Conservation (phyloP, 75 land plant genomes). For the Ceratopteris richardii region DNA sequence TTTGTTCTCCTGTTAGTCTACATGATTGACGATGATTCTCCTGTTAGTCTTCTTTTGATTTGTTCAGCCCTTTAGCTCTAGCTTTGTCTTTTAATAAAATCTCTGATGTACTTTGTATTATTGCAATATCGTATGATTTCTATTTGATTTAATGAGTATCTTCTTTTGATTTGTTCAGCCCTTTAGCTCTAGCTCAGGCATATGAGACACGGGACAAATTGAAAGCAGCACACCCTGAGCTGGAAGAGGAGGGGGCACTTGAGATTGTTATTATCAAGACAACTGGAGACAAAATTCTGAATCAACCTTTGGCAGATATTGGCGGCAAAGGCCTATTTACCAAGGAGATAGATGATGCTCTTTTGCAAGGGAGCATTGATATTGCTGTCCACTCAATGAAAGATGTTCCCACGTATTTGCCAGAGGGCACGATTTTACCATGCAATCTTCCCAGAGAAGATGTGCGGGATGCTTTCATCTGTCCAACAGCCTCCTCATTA, state of each 20-base stretch:
- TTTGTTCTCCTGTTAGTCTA: too few relatives aligned
- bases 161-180: slow-evolving; percentile 85
- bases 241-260: slow-evolving; percentile 87
- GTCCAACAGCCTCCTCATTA: slow-evolving; percentile 49
- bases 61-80: slow-evolving; percentile 89
- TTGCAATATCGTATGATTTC: too few relatives aligned
- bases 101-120: too few relatives aligned
- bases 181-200: slow-evolving; percentile 93
- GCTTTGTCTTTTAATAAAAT: too few relatives aligned
- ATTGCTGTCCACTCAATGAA: slow-evolving; percentile 99
- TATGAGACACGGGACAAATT: slow-evolving; percentile 82
- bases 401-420: slow-evolving; percentile 95
- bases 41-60: too few relatives aligned
- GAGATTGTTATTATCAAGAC: slow-evolving; percentile 88
- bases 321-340: slow-evolving; percentile 97
- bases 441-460: slow-evolving; percentile 94
- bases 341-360: slow-evolving; percentile 93
- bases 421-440: slow-evolving; percentile 77
- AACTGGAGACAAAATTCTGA: slow-evolving; percentile 82
- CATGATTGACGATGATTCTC: too few relatives aligned
- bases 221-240: slow-evolving; percentile 68
- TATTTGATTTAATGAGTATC: too few relatives aligned
- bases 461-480: slow-evolving; percentile 92
- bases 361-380: slow-evolving; percentile 68
- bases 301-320: slow-evolving; percentile 94